Percentiles rank a stretch among this genome's conserved stretches.
Conservation (phyloP, 1,139 yeast species). For the Yamadazyma oceani region DNA sequence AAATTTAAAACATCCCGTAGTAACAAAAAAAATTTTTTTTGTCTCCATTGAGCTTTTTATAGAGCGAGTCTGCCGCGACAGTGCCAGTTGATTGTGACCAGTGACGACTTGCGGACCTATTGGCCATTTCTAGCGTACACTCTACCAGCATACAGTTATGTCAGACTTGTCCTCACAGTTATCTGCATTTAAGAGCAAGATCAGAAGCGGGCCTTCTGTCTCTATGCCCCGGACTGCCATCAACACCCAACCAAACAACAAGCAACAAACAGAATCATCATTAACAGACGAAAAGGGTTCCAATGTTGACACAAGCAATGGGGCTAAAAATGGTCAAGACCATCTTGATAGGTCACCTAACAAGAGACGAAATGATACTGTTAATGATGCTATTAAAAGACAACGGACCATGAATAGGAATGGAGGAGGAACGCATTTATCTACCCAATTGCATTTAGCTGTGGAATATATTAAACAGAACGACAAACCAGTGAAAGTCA, state of each 20-base stretch:
- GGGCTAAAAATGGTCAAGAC: background rate
- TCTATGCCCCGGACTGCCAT: conserved; percentile 4
- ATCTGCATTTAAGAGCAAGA: conserved; percentile 49
- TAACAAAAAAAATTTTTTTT: conserved; percentile 5
- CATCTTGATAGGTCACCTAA: conserved; percentile 4
- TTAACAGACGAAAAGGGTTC: conserved; percentile 3
- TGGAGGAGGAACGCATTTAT: conserved; percentile 59
- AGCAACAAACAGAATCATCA: conserved; percentile 3
- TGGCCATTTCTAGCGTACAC: no score
- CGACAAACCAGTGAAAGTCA: conserved; percentile 67
- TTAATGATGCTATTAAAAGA: conserved; percentile 37
- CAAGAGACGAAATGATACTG: conserved; percentile 26
- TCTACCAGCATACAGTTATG: conserved; percentile 20
- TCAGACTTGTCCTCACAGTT: conserved; percentile 48
- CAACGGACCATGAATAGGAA: conserved; percentile 29
- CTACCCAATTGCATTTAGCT: conserved; percentile 82
- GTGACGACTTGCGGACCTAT: no score
- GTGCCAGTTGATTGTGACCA: background rate
- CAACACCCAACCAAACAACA: conserved; percentile 3
- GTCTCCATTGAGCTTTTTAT: conserved; percentile 1
- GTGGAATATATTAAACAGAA: conserved; percentile 77
- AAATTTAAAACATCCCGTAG: conserved; percentile 4
- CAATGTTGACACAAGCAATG: conserved; percentile 1
- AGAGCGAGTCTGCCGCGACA: background rate
- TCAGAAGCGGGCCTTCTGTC: conserved; percentile 49